Conservation (phyloP, 768 basidiomycete species). For the Termitomyces heimii region DNA sequence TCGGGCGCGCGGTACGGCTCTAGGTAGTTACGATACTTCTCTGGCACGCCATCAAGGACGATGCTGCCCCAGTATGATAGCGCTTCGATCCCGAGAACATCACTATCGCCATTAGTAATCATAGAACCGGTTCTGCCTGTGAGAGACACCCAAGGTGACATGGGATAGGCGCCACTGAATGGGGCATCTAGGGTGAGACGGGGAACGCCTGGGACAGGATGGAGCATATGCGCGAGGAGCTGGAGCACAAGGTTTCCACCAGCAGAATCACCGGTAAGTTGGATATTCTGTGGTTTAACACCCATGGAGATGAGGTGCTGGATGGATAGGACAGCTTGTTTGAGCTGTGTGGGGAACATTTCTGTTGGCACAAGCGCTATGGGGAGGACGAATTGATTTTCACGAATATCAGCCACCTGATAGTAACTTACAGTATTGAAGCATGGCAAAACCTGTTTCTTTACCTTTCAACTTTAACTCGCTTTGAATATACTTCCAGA, state of each 20-base stretch:
- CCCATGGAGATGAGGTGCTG: conserved; percentile 22
- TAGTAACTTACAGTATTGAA: conserved; percentile 19
- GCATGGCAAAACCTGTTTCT: conserved; percentile 17
- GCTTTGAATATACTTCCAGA: conserved; percentile 19
- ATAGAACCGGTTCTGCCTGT: conserved; percentile 10
- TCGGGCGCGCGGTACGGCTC: conserved; percentile 25
- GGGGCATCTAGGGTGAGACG: conserved; percentile 12
- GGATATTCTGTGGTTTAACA: conserved; percentile 20
- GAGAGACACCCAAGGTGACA: conserved; percentile 26
- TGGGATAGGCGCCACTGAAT: conserved; percentile 19
- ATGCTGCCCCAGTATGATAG: conserved; percentile 12
- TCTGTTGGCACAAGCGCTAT: conserved; percentile 22
- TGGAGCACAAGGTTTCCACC: conserved; percentile 24
- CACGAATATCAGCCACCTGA: background rate
- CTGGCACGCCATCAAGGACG: conserved; percentile 13
- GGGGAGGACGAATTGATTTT: too few species aligned
- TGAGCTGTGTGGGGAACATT: conserved; percentile 22
- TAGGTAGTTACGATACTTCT: conserved; percentile 21
- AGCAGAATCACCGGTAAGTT: conserved; percentile 28
- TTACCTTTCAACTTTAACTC: conserved; percentile 8
- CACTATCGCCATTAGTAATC: conserved; percentile 12
- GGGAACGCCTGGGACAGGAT: conserved; percentile 17
- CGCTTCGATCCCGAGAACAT: conserved; percentile 12
- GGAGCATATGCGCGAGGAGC: conserved; percentile 24
- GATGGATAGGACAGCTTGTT: conserved; percentile 19